A percentile compares a stretch with the other conserved stretches of the same genome.
phyloP scores from a whole-genome alignment of 352 stramenopile genomes.

The Pythium dissimile region DNA sequence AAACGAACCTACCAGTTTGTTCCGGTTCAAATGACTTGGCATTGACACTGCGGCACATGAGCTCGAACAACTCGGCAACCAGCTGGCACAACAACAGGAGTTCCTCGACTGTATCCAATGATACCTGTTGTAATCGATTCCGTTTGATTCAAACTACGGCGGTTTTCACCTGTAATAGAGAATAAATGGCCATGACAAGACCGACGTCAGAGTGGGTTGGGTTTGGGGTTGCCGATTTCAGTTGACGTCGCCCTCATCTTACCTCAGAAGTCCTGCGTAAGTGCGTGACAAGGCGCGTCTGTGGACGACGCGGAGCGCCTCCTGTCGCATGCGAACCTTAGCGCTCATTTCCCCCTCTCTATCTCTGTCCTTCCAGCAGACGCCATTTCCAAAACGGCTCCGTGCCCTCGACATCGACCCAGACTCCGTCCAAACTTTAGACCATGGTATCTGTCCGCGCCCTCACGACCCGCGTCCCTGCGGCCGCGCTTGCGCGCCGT shows the following conservation, averaged over 20 bases:
- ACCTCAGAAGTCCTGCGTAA: constrained; percentile 12
- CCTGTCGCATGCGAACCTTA: constrained; percentile 6
- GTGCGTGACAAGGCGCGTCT: constrained; percentile 4
- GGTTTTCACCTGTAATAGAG: no score
- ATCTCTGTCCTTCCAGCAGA: neutral
- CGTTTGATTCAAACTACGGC: neutral
- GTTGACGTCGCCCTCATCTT: constrained; percentile 6
- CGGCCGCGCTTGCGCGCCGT: constrained; percentile 5
- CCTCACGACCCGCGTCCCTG: neutral
- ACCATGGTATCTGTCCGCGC: constrained; percentile 9
- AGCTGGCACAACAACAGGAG: constrained; percentile 9
- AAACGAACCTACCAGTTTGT: no score
- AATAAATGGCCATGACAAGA: no score
- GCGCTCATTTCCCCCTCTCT: neutral
- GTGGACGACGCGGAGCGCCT: constrained; percentile 5
- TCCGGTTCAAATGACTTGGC: no score
- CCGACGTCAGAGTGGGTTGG: neutral
- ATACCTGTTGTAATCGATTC: neutral
- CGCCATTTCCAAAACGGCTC: neutral
- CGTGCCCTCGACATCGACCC: neutral
- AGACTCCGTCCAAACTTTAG: no score
- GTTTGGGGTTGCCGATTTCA: constrained; percentile 7
- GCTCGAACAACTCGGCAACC: neutral
- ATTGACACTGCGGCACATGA: no score
- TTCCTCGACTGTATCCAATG: neutral